A percentile compares a stretch with the other conserved stretches of the same genome.
Conservation (phyloP, 768 basidiomycete genomes). For the Agaricus blazei region DNA sequence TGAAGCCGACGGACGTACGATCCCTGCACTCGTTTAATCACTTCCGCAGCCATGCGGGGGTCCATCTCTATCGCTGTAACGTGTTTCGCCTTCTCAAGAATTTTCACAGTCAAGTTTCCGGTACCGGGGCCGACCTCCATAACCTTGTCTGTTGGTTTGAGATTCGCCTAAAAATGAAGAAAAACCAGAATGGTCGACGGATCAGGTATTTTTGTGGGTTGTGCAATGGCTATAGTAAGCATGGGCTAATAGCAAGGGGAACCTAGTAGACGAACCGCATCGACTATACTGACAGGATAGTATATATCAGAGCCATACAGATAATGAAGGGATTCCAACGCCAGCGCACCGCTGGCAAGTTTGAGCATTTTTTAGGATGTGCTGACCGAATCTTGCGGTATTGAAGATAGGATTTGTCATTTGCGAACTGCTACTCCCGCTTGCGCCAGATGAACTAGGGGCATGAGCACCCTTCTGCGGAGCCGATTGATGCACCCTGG, state of each 20-base stretch:
- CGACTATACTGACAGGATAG: conserved; percentile 31
- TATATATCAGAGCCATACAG: conserved; percentile 9
- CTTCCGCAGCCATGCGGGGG: conserved; percentile 97
- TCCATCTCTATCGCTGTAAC: conserved; percentile 97
- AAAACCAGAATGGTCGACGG: background rate
- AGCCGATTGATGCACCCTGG: conserved; percentile 63
- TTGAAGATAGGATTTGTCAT: conserved; percentile 89
- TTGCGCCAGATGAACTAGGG: background rate
- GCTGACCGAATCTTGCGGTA: conserved; percentile 93
- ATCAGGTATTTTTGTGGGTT: background rate
- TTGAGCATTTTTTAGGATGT: conserved; percentile 92
- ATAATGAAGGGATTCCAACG: background rate
- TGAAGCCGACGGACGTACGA: conserved; percentile 60
- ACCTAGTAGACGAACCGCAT: conserved; percentile 28
- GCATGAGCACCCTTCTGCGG: conserved; percentile 41
- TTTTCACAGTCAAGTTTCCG: conserved; percentile 91
- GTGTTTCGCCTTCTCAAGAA: conserved; percentile 89
- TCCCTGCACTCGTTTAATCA: conserved; percentile 96
- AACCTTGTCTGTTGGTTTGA: conserved; percentile 92
- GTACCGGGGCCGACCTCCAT: conserved; percentile 98
- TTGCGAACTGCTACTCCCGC: conserved; percentile 28
- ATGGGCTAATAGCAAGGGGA: background rate
- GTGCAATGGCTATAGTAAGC: background rate
- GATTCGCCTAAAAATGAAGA: conserved; percentile 57
- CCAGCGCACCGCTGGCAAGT: conserved; percentile 78